Base-by-base conservation (phyloP, 1,284 basidiomycete species). In the Chiua sp. region DNA sequence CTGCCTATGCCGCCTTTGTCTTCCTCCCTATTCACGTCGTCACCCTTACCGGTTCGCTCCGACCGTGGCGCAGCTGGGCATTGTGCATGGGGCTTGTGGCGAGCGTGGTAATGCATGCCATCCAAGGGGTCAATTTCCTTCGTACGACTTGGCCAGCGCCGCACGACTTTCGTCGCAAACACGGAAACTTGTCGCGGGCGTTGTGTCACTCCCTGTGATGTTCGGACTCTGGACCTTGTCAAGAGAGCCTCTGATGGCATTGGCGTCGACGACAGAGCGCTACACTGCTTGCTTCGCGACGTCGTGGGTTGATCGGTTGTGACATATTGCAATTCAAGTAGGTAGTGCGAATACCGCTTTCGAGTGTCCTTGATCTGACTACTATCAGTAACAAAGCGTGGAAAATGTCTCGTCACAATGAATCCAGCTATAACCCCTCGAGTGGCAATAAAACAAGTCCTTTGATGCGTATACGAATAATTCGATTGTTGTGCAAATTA, bases 21-120 rank as follows among this genome's bases (percentile, higher is more conserved):
- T 78, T 89, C 69, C 73, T 90, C 2, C 86, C 88, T 4, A 75
- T 88, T 16, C 91, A 92, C 69, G 80, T 84, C 71, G 67, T 84
- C 57, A 83, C 81, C 0, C 88, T n/a, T n/a, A 92, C 66, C 84
- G 90, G 18, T 57, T 82, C 78, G 16, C 72, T 70, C 56, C 74
- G 77, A 75, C 79, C 2, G 0, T 73, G 77, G 71, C 76, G 82
- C 15, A 87, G 81, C 61, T 85, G 82, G 81, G 56, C 84, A 3
- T 71, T 90, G 54, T 92, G 93, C 64, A 67, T 75, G 3, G 83
- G 81, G 0, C 80, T 93, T 16, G 79, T 87, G 2, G 72, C 72
- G 7, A 78, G 79, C 28, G 79, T 83, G 1, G 74, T 80, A 1
- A 65, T 88, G 50, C 91, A 92, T 67, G 77, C 80, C 6, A 78